These are phyloP conservation scores for Pittosporum tobira DNA, from an alignment of 129 eudicot species.

Conservation along the genomic window DNA sequence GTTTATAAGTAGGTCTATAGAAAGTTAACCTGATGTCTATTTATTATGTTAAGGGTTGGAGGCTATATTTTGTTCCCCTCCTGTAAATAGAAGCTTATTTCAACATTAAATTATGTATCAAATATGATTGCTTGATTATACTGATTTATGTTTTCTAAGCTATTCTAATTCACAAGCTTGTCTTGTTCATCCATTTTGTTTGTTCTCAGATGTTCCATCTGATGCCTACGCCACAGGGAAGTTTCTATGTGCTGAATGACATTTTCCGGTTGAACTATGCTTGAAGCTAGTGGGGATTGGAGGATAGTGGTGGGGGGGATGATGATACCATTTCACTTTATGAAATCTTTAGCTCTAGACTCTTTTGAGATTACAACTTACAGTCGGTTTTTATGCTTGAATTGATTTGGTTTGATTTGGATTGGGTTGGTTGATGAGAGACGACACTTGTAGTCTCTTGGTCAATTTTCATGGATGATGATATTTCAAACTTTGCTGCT, in stretches of 20 bases:
- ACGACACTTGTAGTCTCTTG: too few relatives aligned
- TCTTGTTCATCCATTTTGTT: neutral
- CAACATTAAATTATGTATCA: too few relatives aligned
- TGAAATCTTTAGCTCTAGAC: too few relatives aligned
- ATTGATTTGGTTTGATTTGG: neutral
- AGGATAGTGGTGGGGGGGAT: neutral
- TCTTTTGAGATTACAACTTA: too few relatives aligned
- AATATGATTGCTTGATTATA: too few relatives aligned
- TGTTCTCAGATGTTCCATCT: slow-evolving; percentile 62
- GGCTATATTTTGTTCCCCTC: too few relatives aligned
- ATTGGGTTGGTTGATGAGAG: neutral
- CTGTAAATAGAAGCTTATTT: too few relatives aligned
- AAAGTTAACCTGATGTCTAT: neutral
- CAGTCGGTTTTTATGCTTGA: neutral
- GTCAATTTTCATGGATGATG: too few relatives aligned
- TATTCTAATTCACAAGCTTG: neutral
- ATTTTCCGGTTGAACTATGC: slow-evolving; percentile 56
- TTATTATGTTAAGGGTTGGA: too few relatives aligned
- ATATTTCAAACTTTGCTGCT: too few relatives aligned
- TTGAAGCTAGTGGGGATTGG: slow-evolving; percentile 18
- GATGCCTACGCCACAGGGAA: slow-evolving; percentile 72
- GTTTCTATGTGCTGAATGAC: slow-evolving; percentile 58
- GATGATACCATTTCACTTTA: slow-evolving; percentile 3
- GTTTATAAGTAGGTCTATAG: neutral
- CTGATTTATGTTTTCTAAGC: neutral